phyloP scores from a whole-genome alignment of 441 rosid species.

The Gossypium gossypioides region DNA sequence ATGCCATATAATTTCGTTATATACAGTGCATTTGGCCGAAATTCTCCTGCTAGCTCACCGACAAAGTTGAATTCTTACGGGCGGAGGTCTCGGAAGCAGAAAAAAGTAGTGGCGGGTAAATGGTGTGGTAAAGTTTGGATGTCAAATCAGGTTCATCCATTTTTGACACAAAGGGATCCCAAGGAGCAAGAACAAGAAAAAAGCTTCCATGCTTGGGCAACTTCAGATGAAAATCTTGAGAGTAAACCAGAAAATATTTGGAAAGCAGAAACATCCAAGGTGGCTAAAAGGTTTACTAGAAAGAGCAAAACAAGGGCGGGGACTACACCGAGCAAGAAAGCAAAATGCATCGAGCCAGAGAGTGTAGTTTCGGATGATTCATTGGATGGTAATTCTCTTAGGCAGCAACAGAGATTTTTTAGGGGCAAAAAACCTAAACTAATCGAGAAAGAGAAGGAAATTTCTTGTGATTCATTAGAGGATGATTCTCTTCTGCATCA shows the following conservation, averaged over 20 bases:
- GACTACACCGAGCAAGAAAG: slow-evolving; percentile 37
- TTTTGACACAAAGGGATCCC: slow-evolving; percentile 40
- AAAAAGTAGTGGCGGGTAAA: slow-evolving; percentile 81
- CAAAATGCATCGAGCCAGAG: slow-evolving; percentile 31
- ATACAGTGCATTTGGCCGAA: slow-evolving; percentile 76
- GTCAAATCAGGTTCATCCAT: slow-evolving; percentile 94
- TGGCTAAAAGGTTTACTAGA: slow-evolving; percentile 25
- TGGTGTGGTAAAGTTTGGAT: slow-evolving; percentile 99
- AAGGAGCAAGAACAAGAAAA: slow-evolving; percentile 52
- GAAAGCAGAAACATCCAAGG: slow-evolving; percentile 29
- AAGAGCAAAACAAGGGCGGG: slow-evolving; percentile 53
- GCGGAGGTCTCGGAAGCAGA: slow-evolving; percentile 50
- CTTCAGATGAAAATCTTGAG: slow-evolving; percentile 44
- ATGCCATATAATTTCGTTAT: slow-evolving; percentile 89
- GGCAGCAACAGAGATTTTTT: slow-evolving; percentile 29
- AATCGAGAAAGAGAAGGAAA: slow-evolving; percentile 31
- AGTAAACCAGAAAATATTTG: slow-evolving; percentile 25
- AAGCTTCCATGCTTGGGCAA: slow-evolving; percentile 23
- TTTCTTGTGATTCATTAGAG: slow-evolving; percentile 38
- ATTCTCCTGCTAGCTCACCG: slow-evolving; percentile 52
- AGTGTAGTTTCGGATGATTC: slow-evolving; percentile 54
- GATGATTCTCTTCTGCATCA: slow-evolving; percentile 33
- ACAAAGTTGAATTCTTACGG: slow-evolving; percentile 31
- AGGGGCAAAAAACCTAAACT: slow-evolving; percentile 37
- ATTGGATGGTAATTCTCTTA: slow-evolving; percentile 31